Base-by-base conservation (phyloP, 257 asterid species). In the Solanum tarijense region DNA sequence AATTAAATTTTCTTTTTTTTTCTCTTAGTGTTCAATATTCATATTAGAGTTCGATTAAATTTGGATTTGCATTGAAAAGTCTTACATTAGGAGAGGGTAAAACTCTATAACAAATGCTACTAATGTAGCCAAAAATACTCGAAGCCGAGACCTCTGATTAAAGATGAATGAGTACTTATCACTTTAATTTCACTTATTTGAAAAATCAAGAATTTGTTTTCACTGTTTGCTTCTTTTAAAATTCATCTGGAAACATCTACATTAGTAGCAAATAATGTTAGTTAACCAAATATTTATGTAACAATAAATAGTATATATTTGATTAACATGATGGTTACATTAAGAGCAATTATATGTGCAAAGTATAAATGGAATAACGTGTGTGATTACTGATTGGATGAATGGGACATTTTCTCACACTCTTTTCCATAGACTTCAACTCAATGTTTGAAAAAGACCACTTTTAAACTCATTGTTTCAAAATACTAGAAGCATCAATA, bases 11-110 rank as follows among this genome's bases (percentile, higher is more conserved):
- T 14, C 7, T 2, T 23, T 8, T 21, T 34, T 34, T 74, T 76
- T 38, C 0, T 0, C 58, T 14, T 13, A 46, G 58, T 13, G 3
- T 46, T 46, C 1, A 7, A 46, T 46, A 14, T 2, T 48, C 0
- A 14, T 48, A 48, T 48, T 5, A 48, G 3, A 48, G 60, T 48
- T 48, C 3, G 21, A 48, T 48, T 48, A 48, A 48, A 48, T 48
- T 14, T 48, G 0, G 3, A 48, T 48, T 48, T 0, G 0, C 8
- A 14, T 14, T 48, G 21, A 14, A 14, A 48, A 48, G 8, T 48
- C 8, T 48, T 0, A 48, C 8, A 14, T 48, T 48, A 14, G 8
- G 0, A 6, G 21, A 48, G 60, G 60, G 8, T 48, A 48, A 48
- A 48, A 3, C 8, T 48, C 21, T 48, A 6, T 48, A 48, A 48